Base-by-base conservation (phyloP, 176 grass and related monocot genomes). In the Aegilops speltoides region DNA sequence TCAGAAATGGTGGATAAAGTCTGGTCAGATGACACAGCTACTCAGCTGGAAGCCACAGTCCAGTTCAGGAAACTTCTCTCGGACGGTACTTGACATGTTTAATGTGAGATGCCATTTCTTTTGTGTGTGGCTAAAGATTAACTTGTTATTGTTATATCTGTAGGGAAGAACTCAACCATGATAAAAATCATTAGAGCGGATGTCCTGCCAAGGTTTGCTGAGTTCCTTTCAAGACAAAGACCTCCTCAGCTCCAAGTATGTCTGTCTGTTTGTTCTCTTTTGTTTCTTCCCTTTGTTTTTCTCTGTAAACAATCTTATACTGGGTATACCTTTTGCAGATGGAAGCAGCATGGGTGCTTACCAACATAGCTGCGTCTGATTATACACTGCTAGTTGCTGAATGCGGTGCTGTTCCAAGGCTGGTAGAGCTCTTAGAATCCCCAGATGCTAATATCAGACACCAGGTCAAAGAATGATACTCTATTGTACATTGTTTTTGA, bases 271-370 rank as follows among this genome's bases (percentile, higher is more conserved):
- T 76, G 43, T 4, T 76, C 0, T 43, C n/a, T 25, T 32, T 59
- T 20, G 2, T 10, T 28, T 19, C n/a, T 40, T 28, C 31, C 29
- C 10, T 73, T 77, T 37, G 20, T 23, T 77, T 84, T 70, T 1
- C 3, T 26, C 3, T 78, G 25, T 84, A 4, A 77, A 41, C 2
- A 77, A 46, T 68, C 34, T 78, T 81, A 81, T 56, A 85, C 31
- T 20, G 5, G 10, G 2, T 73, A 12, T 40, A 50, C 43, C 17
- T 79, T 85, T 87, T 87, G 56, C 79, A 98, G 91, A 78, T 92
- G 79, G 95, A 98, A 78, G 89, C 93, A 57, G 91, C 95, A 54
- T 98, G 93, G 89, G 89, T 82, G 65, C 87, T 98, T 79, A 98
- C 91, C 70, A 95, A 98, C 86, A 90, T 98, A 92, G 79, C 95